Base-by-base conservation (phyloP, 1,284 basidiomycete genomes). In the Moniliophthora roreri region DNA sequence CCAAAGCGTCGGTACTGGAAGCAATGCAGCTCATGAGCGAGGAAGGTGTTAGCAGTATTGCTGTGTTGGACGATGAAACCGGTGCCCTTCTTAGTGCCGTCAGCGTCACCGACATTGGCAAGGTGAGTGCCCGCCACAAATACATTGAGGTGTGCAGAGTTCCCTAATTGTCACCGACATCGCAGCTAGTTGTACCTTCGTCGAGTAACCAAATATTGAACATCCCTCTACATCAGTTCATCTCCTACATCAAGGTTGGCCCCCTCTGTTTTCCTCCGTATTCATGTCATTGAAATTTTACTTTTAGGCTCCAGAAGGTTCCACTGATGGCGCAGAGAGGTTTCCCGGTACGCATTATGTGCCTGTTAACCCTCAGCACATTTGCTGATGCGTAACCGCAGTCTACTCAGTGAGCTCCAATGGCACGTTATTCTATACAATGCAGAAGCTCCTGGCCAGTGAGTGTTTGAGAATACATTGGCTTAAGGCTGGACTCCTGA, bases 1-100 rank as follows among this genome's bases (percentile, higher is more conserved):
- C 85, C 38, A 75, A 71, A 16, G 78, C 80, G 3, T 75, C 76
- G 18, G 83, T 90, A 16, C 70, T 90, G 32, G 84, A 89, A 65
- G 87, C 87, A 4, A 91, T 91, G 89, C 79, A 74, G 54, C 71
- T 87, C 26, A 90, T 91, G 89, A 89, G 86, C 61, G 85, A 89
- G 58, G 79, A 85, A 63, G 89, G 89, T 18, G 87, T 91, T 35
- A 89, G 89, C 64, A 89, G 85, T 59, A 73, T 90, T 45, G 89
- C 89, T 18, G 84, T 91, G 6, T 64, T 89, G 4, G 84, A 89
- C 47, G 85, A 87, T 50, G 82, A 81, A 28, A 72, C 66, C 5
- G 79, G 84, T 3, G 73, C 68, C 28, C 67, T 91, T 41, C 66
- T 88, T 55, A 88, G 89, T 58, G 85, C 87, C 3, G 81, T 91